Percentiles rank a stretch among this genome's conserved stretches.
Evolutionary conservation across 108 stramenopile genomes (phyloP).

Genomic region (Pseudonitzschia pungens): DNA sequence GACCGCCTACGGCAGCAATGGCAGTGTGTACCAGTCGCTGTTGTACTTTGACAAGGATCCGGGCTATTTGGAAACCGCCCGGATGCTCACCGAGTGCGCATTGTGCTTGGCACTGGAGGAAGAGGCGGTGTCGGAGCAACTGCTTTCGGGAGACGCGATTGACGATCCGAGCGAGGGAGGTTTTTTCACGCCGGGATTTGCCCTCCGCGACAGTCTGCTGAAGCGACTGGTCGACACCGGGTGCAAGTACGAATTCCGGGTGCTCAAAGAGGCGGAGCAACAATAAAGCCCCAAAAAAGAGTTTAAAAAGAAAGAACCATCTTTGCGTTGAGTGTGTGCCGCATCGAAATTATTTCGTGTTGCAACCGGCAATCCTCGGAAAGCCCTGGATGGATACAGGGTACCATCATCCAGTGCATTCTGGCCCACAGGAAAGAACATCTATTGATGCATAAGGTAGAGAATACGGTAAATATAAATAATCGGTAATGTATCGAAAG

Average conservation of each 20-base stretch:
- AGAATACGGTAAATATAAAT: no score
- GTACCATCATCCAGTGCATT: no score
- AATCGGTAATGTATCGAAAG: no score
- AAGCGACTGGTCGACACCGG: constrained; percentile 62
- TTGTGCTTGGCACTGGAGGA: constrained; percentile 52
- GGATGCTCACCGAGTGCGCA: constrained; percentile 79
- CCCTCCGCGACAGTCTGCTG: constrained; percentile 65
- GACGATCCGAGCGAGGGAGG: constrained; percentile 49
- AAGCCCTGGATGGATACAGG: no score
- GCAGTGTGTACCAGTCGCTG: constrained; percentile 42
- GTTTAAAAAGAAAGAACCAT: no score
- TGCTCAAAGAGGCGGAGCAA: neutral
- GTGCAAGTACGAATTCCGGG: constrained; percentile 36
- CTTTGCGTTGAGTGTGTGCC: no score
- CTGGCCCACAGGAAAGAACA: no score
- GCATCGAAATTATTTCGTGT: no score
- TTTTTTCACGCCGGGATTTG: constrained; percentile 68
- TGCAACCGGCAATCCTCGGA: no score
- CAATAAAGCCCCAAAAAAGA: no score
- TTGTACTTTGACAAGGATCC: constrained; percentile 66
- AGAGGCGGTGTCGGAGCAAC: constrained; percentile 4
- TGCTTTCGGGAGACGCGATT: neutral
- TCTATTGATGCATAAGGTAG: no score
- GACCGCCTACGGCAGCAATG: constrained; percentile 55
- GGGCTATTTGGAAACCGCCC: constrained; percentile 72